phyloP scores from a whole-genome alignment of 208 protist genomes.

The Leishmania braziliensis region DNA sequence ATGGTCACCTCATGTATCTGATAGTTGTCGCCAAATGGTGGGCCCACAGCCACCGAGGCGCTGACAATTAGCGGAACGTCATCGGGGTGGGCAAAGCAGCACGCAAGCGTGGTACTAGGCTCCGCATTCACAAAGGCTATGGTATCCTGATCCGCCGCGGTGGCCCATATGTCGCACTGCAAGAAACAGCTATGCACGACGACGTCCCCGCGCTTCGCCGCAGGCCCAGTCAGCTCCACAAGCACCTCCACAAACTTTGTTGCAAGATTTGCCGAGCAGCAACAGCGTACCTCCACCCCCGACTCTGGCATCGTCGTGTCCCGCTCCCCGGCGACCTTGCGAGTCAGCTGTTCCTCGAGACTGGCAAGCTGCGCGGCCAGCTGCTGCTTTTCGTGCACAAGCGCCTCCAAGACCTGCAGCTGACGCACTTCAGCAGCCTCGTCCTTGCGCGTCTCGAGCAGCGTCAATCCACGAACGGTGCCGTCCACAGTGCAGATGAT shows the following conservation, averaged over 20 bases:
- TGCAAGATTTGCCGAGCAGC: constrained; percentile 18
- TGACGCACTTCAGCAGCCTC: constrained; percentile 59
- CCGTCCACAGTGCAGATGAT: constrained; percentile 88
- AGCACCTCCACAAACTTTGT: constrained; percentile 28
- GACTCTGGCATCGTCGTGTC: constrained; percentile 67
- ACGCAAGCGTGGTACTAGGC: constrained; percentile 51
- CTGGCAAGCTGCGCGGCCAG: constrained; percentile 79
- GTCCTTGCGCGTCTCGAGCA: constrained; percentile 51
- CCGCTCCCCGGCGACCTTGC: constrained; percentile 38
- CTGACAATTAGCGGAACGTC: constrained; percentile 57
- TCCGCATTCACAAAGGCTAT: constrained; percentile 20
- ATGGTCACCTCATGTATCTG: constrained; percentile 87
- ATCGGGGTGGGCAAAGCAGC: constrained; percentile 57
- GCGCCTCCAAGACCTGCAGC: constrained; percentile 63
- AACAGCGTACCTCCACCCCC: constrained; percentile 46
- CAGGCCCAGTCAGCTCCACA: constrained; percentile 29
- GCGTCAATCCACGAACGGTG: constrained; percentile 81
- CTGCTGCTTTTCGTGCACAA: constrained; percentile 67
- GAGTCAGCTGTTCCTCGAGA: constrained; percentile 63
- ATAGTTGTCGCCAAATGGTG: constrained; percentile 49
- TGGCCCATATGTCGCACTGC: constrained; percentile 47
- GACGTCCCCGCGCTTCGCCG: constrained; percentile 33
- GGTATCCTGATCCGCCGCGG: constrained; percentile 24
- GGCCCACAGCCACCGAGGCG: constrained; percentile 87
- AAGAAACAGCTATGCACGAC: constrained; percentile 81